These are phyloP conservation scores for Colletotrichum sp. DNA, from an alignment of 2,329 filamentous ascomycete genomes.

Conservation along the genomic window DNA sequence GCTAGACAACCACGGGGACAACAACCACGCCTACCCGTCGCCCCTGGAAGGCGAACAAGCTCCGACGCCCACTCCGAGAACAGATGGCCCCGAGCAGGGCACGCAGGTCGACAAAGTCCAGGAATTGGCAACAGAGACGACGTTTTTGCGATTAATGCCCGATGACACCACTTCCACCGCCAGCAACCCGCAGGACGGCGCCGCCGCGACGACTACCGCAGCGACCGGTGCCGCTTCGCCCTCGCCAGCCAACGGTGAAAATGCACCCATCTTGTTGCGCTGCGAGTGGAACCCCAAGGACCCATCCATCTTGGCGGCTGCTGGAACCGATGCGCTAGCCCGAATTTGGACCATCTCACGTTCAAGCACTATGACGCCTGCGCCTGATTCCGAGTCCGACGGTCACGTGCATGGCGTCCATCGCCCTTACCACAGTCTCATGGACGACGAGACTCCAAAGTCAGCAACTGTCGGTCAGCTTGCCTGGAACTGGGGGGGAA, in stretches of 20 bases:
- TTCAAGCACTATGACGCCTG: slow-evolving; percentile 42
- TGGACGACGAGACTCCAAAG: slow-evolving; percentile 58
- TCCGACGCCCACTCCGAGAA: slow-evolving; percentile 57
- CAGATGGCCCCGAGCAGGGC: slow-evolving; percentile 67
- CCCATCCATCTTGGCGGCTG: slow-evolving; percentile 69
- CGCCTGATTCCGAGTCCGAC: slow-evolving; percentile 13
- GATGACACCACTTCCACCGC: slow-evolving; percentile 35
- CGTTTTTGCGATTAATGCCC: slow-evolving; percentile 60
- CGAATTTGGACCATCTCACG: slow-evolving; percentile 69
- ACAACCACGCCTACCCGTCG: slow-evolving; percentile 69
- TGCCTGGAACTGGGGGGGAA: slow-evolving; percentile 64
- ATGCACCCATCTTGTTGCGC: slow-evolving; percentile 67
- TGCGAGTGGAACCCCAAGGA: slow-evolving; percentile 73
- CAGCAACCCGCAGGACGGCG: slow-evolving; percentile 29
- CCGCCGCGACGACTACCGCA: slow-evolving; percentile 37
- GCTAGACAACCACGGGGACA: slow-evolving; percentile 54
- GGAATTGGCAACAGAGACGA: slow-evolving; percentile 64
- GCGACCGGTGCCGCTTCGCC: slow-evolving; percentile 32
- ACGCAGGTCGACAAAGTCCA: slow-evolving; percentile 69
- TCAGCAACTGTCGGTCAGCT: slow-evolving; percentile 62
- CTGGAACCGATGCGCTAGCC: slow-evolving; percentile 73
- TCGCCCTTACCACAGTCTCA: slow-evolving; percentile 50
- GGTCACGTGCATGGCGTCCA: slow-evolving; percentile 49
- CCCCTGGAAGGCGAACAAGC: slow-evolving; percentile 64
- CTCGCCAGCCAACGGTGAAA: slow-evolving; percentile 45